Evolutionary conservation across 176 grass and related monocot genomes (phyloP).

Genomic region (Saccharum officinarum): DNA sequence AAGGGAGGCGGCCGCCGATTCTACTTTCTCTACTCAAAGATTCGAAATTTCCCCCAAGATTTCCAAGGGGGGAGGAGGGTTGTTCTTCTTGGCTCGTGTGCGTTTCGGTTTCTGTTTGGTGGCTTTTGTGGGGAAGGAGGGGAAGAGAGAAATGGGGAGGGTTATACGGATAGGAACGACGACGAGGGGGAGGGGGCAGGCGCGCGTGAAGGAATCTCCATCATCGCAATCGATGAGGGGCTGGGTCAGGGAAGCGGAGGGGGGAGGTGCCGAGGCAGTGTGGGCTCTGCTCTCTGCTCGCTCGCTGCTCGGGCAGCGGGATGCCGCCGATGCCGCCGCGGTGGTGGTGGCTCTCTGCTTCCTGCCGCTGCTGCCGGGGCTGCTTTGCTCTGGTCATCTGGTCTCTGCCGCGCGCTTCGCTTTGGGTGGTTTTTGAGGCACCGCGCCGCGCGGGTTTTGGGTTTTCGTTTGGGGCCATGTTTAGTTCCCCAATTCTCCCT

Average conservation of each 20-base stretch:
- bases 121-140: background rate
- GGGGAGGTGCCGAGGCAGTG: background rate
- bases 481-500: too few species aligned
- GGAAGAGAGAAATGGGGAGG: background rate
- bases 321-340: background rate
- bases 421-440: slow-evolving; percentile 47
- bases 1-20: background rate
- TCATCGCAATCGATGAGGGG: slow-evolving; percentile 48
- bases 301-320: background rate
- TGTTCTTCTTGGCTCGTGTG: slow-evolving; percentile 2
- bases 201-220: slow-evolving; percentile 56
- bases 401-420: background rate
- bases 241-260: background rate
- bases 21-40: background rate
- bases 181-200: slow-evolving; percentile 18
- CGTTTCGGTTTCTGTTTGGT: background rate
- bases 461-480: background rate
- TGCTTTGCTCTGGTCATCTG: background rate
- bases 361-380: background rate
- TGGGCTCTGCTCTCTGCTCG: slow-evolving; percentile 18
- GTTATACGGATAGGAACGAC: background rate
- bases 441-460: slow-evolving; percentile 17
- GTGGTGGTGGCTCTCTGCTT: background rate
- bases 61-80: background rate
- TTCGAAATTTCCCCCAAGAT: background rate